Evolutionary conservation across 176 grass and related monocot species (phyloP), one percentile per base, ranked within the genome.

Genomic region (Oryza glumipatula): DNA sequence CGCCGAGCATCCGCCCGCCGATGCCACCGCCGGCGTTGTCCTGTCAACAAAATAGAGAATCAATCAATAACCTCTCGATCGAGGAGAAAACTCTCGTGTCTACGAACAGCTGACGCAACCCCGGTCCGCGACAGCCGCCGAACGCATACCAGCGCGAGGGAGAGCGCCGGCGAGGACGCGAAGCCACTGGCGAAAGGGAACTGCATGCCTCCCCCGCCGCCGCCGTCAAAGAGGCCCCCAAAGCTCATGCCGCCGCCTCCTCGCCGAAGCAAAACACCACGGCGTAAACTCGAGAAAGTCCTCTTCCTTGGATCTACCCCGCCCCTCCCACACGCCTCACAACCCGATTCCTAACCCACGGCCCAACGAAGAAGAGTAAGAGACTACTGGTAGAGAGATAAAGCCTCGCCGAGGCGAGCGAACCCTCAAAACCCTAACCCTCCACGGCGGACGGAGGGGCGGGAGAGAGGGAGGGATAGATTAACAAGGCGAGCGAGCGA

Each of bases 101-200:
- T 15, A 6, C 7, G 28, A 10, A 19, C 2, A 68, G 10, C 22
- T 9, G 35, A 9, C 10, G 8, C 33, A 26, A 7, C 7, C 12
- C n/a, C 32, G 33, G 15, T 35, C 36, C 74, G 60, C 4, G 11
- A 65, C 66, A 24, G 9, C 54, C 39, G 6, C 9, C n/a, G 14
- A 26, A 46, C 7, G 43, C 67, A 7, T 88, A 98, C 96, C 88
- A 95, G 84, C 6, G 87, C 91, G 48, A 98, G 93, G 47, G 96
- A 98, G 77, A 95, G 96, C 1, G 70, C 96, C 26, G 93, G 89
- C 30, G 93, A 93, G 51, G 95, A 94, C 4, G 75, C 82, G 87
- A 91, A 95, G 47, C 79, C 92, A 24, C 47, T 77, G 23, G 79
- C 63, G 75, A 81, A 88, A 1, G 90, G 88, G 39, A 88, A 92